Evolutionary conservation across 148 eudicot species (phyloP).

Genomic region (Polygonum maritimum): DNA sequence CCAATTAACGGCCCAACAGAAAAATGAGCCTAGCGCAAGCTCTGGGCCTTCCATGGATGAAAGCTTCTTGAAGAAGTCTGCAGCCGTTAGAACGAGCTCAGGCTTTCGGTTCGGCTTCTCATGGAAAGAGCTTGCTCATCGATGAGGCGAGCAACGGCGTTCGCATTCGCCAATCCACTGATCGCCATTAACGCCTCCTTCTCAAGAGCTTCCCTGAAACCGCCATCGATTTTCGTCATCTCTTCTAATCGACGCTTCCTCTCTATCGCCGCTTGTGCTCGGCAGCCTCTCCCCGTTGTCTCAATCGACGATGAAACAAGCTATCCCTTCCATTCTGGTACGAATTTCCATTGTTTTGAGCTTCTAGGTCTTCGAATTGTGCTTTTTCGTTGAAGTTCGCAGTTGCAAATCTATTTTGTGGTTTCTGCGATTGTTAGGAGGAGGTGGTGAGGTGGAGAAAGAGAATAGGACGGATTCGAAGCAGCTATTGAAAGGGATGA

Average conservation of each 20-base stretch:
- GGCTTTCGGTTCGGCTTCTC: background rate
- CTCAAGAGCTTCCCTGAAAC: background rate
- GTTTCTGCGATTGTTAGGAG: constrained; percentile 5
- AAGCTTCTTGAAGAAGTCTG: background rate
- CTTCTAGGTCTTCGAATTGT: background rate
- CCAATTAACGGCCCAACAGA: background rate
- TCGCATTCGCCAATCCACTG: constrained; percentile 3
- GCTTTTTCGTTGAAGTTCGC: background rate
- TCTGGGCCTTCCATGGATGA: background rate
- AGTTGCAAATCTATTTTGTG: background rate
- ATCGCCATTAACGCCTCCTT: background rate
- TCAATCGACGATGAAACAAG: background rate
- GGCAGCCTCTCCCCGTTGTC: background rate
- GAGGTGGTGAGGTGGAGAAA: constrained; percentile 19
- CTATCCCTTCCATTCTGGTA: background rate
- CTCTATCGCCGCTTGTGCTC: background rate
- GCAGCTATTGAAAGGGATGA: constrained; percentile 60
- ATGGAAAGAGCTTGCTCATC: constrained; percentile 12
- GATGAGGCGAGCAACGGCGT: constrained; percentile 10
- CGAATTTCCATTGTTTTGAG: background rate
- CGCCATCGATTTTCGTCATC: constrained; percentile 1
- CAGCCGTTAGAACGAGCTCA: background rate
- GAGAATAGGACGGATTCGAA: constrained; percentile 21
- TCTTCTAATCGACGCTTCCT: background rate
- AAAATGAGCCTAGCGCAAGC: background rate